Evolutionary conservation across 1,284 basidiomycete species (phyloP), one percentile per base, ranked within the genome.

Genomic region (Ganoderma lucidum): DNA sequence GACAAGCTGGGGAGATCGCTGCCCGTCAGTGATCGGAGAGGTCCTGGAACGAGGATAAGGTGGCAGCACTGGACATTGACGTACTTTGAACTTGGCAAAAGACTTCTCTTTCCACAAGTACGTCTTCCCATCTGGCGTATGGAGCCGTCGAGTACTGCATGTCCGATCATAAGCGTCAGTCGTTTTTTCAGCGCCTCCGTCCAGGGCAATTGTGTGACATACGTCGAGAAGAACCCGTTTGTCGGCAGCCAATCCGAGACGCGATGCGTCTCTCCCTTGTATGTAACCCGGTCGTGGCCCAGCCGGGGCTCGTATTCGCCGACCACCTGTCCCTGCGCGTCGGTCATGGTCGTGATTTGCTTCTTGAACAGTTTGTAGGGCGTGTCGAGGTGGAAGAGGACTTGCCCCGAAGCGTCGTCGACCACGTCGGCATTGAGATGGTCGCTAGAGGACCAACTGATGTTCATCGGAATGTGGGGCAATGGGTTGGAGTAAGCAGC

Each of bases 221-320:
- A 45, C 41, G 6, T 56, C 1, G 69, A 59, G 63, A 67, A 62
- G 19, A 66, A 19, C 6, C 45, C 56, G 23, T 58, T 61, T 23
- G 41, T 66, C 30, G 59, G 51, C 14, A 71, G 56, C 70, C 67
- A 71, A 15, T 68, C 65, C 10, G 64, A 64, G 12, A 66, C 61
- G 14, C 19, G 6, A 19, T 14, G n/a, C 19, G 58, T 68, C 64
- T 62, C 17, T 12, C 70, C 70, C 9, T 56, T 53, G 45, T 62
- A 51, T 28, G 64, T 63, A 23, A 71, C 53, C 51, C 30, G 37
- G 62, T 68, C 67, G n/a, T 58, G 48, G 2, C 59, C 62, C 45
- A 51, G 62, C 32, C 61, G 61, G 3, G 35, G 64, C 58, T 68
- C 63, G 65, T 64, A 68, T 14, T 42, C 14, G 1, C 62, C 70